Evolutionary conservation across 225 moss, liverwort and hornwort genomes (phyloP).

Genomic region (Rhytidiadelphus loreus): DNA sequence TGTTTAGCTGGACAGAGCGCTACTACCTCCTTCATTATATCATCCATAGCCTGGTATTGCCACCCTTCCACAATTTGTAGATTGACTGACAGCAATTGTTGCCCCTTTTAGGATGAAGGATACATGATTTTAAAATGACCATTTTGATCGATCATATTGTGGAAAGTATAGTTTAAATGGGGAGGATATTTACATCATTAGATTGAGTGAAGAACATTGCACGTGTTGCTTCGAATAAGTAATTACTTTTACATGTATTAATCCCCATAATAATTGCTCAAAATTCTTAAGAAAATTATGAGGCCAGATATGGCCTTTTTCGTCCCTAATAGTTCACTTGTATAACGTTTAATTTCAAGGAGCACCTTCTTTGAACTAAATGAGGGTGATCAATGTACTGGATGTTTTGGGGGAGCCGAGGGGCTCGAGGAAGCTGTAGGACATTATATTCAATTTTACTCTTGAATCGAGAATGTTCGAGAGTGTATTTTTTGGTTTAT

Average conservation of each 20-base stretch:
- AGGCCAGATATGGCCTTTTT: background rate
- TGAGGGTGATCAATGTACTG: background rate
- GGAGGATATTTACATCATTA: background rate
- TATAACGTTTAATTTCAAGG: background rate
- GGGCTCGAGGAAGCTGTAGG: background rate
- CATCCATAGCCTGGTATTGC: conserved; percentile 31
- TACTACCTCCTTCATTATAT: conserved; percentile 38
- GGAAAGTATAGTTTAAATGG: too few species aligned
- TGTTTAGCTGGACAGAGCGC: conserved; percentile 58
- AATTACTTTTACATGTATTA: background rate
- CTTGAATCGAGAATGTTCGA: background rate
- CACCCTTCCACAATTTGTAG: background rate
- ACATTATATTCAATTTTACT: background rate
- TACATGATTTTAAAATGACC: background rate
- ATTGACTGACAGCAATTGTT: background rate
- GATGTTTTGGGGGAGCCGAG: background rate
- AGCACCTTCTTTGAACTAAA: background rate
- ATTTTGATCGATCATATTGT: background rate
- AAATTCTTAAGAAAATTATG: background rate
- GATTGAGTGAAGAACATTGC: background rate
- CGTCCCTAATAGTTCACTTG: background rate
- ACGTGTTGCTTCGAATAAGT: background rate
- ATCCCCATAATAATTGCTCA: background rate
- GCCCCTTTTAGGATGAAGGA: background rate
- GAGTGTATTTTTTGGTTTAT: background rate